These are phyloP conservation scores for Podosphaera fusca DNA, from an alignment of 2,329 filamentous ascomycete species.

Conservation along the genomic window DNA sequence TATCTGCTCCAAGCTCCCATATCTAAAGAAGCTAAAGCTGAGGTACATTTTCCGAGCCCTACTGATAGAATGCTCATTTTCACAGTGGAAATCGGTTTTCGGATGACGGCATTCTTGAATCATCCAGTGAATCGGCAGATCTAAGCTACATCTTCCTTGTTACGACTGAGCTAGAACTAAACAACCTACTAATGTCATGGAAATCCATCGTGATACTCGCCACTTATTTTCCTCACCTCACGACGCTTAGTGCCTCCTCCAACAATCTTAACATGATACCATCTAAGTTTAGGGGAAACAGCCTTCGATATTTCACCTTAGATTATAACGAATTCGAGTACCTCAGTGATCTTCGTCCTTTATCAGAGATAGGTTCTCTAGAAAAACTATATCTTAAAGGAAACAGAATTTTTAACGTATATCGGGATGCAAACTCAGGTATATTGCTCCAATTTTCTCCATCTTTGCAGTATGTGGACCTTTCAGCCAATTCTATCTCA, in stretches of 20 bases:
- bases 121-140: conserved; percentile 1
- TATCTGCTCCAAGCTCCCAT: conserved; percentile 48
- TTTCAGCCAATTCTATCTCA: conserved; percentile 47
- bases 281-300: background rate
- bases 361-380: conserved; percentile 28
- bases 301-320: conserved; percentile 32
- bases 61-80: background rate
- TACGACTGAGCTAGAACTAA: conserved; percentile 38
- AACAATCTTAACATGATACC: conserved; percentile 27
- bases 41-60: conserved; percentile 31
- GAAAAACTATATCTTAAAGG: conserved; percentile 49
- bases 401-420: conserved; percentile 47
- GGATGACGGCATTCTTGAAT: background rate
- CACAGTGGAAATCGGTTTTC: conserved; percentile 53
- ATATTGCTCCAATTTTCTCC: conserved; percentile 6
- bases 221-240: conserved; percentile 28
- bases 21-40: conserved; percentile 41
- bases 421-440: background rate
- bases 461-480: conserved; percentile 32
- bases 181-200: conserved; percentile 45
- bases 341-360: conserved; percentile 30
- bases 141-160: conserved; percentile 19
- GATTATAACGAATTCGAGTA: conserved; percentile 47
- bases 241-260: conserved; percentile 27
- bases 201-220: conserved; percentile 33